Percentiles rank a stretch among this genome's conserved stretches.
phyloP scores from a whole-genome alignment of 2,329 filamentous ascomycete genomes.

The Setomelanomma holmii region DNA sequence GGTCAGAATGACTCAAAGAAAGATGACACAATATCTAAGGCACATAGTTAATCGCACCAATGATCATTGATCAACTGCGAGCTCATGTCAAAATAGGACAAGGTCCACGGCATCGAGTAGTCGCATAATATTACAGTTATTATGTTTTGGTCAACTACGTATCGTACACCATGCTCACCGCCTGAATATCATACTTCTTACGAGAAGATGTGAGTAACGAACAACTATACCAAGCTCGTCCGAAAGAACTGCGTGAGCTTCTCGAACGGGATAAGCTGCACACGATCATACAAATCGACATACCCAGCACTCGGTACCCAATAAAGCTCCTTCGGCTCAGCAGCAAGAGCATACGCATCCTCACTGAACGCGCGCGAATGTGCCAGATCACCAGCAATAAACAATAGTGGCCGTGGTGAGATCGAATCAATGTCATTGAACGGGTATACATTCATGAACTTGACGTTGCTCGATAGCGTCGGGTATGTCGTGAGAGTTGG shows the following conservation, averaged over 20 bases:
- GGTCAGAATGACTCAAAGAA: not conserved
- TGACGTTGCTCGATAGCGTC: constrained; percentile 34
- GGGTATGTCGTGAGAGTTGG: constrained; percentile 41
- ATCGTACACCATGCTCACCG: too few species aligned
- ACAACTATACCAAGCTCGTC: not conserved
- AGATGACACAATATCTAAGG: too few species aligned
- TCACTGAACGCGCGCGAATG: constrained; percentile 41
- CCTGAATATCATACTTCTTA: too few species aligned
- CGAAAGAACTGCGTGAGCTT: constrained; percentile 37
- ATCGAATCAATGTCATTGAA: constrained; percentile 40
- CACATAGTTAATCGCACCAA: too few species aligned
- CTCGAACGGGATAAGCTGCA: constrained; percentile 45
- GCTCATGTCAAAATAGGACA: too few species aligned
- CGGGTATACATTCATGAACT: constrained; percentile 44
- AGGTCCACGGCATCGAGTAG: too few species aligned
- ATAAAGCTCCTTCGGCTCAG: constrained; percentile 48
- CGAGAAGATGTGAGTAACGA: too few species aligned
- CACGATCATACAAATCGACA: constrained; percentile 49
- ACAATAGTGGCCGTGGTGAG: constrained; percentile 38
- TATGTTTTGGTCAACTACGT: too few species aligned
- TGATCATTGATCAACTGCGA: too few species aligned
- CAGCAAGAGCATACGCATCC: constrained; percentile 30
- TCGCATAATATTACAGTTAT: too few species aligned
- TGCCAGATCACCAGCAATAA: constrained; percentile 32
- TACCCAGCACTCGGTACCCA: constrained; percentile 45